Conservation (phyloP, 495 filamentous ascomycete species). For the Paragyromitra xinjiangensis region DNA sequence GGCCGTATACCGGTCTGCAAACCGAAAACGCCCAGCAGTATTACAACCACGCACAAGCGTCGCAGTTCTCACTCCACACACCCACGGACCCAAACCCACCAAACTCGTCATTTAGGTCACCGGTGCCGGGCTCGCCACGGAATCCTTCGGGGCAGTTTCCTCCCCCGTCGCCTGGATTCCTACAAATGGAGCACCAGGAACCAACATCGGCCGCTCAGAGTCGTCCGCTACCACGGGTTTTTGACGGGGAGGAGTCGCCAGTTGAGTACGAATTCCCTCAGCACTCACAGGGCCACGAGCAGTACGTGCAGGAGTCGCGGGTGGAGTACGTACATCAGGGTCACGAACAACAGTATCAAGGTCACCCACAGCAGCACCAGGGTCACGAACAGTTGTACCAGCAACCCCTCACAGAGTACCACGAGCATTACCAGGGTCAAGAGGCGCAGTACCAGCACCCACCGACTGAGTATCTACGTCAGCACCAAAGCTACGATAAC, state of each 20-base stretch:
- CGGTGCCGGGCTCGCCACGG: constrained; percentile 41
- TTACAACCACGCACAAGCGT: constrained; percentile 49
- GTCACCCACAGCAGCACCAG: constrained; percentile 35
- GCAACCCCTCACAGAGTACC: constrained; percentile 22
- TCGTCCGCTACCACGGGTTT: constrained; percentile 31
- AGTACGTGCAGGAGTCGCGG: constrained; percentile 18
- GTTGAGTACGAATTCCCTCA: constrained; percentile 24
- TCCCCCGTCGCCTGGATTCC: constrained; percentile 24
- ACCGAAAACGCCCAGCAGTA: constrained; percentile 43
- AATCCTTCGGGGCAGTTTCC: constrained; percentile 33
- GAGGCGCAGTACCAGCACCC: constrained; percentile 36
- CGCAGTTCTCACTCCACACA: constrained; percentile 54
- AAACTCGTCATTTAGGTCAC: constrained; percentile 47
- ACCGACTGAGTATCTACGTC: constrained; percentile 30
- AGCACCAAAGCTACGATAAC: constrained; percentile 32
- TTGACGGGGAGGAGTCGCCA: constrained; percentile 47
- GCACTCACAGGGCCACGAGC: constrained; percentile 30
- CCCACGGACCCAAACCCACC: constrained; percentile 52
- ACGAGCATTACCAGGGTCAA: constrained; percentile 33
- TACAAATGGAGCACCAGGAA: constrained; percentile 40
- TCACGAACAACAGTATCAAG: constrained; percentile 39
- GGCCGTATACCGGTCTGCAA: constrained; percentile 48
- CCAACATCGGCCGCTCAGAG: neutral
- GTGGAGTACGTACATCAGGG: constrained; percentile 19
- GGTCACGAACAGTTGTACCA: constrained; percentile 38